Base-by-base conservation (phyloP, 2,329 filamentous ascomycete genomes). In the Coleophoma cylindrospora region DNA sequence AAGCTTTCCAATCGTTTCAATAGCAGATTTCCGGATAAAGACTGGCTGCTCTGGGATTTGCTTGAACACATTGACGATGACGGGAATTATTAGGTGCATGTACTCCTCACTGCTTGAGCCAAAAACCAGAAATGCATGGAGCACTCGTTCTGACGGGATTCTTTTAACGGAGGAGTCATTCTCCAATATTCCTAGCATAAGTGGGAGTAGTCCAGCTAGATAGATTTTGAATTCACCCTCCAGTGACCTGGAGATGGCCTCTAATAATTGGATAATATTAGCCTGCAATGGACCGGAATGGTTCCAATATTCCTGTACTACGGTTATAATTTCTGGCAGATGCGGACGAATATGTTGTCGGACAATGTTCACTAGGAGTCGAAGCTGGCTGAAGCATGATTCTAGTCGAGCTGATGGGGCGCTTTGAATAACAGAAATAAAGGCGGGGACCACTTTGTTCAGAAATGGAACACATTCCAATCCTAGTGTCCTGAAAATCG, bases 201-300 rank as follows among this genome's bases (percentile, higher is more conserved):
- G 75, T 0, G 94, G 94, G 3, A 99, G 77, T n/a, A 99, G 74
- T 12, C 86, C 83, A 4, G 94, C 94, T 11, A 99, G 74, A 62
- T 96, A 96, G 40, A 96, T 87, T 67, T 97, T 96, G 75, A 99
- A 99, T 66, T 99, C 94, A 56, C 94, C 94, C 63, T 99, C 94
- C 1, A 99, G 74, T 0, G 92, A 95, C 53, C 89, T 84, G 4
- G 94, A 90, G 50, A 99, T 96, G 0, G 92, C 89, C 68, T 99
- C 94, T 8, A 99, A 87, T 22, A 99, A 76, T 1, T 87, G 87
- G 48, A 99, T 72, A 50, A 99, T 96, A 0, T 95, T 99, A 0
- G 86, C 85, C 68, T 97, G 94, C 3, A 97, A 76, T 32, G 87
- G 84, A 13, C 85, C 78, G 6, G 87, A 88, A 34, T 80, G 80